These are phyloP conservation scores for Entrophospora sp. DNA, from an alignment of 192 early-diverging fungal genomes.

Conservation along the genomic window DNA sequence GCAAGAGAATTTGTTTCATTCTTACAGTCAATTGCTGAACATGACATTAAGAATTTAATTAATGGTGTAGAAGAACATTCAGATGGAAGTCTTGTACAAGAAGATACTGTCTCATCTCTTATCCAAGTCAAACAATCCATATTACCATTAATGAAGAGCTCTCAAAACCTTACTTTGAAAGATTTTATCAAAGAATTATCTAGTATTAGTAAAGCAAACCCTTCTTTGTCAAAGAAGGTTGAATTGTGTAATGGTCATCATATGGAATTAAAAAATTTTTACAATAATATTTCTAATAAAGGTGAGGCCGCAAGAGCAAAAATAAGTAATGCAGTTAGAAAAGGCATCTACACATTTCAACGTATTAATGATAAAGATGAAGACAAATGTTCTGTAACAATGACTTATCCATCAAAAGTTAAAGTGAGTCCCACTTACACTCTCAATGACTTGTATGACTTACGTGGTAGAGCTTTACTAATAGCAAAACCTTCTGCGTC, in stretches of 20 bases:
- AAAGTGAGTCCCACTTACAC: background rate
- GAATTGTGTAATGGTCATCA: slow-evolving; percentile 5
- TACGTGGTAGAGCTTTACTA: slow-evolving; percentile 18
- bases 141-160: background rate
- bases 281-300: slow-evolving; percentile 8
- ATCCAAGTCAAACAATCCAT: slow-evolving; percentile 22
- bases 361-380: background rate
- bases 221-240: slow-evolving; percentile 1
- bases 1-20: background rate
- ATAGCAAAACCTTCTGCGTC: slow-evolving; percentile 7
- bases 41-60: slow-evolving; percentile 22
- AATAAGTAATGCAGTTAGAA: slow-evolving; percentile 14
- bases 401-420: background rate
- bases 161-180: background rate
- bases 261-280: slow-evolving; percentile 15
- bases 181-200: background rate
- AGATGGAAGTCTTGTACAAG: slow-evolving; percentile 16
- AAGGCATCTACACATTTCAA: slow-evolving; percentile 16
- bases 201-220: background rate
- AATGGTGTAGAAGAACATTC: slow-evolving; percentile 21
- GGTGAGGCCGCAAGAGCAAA: slow-evolving; percentile 17
- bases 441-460: slow-evolving; percentile 15
- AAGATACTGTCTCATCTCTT: slow-evolving; percentile 16
- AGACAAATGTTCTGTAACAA: slow-evolving; percentile 4
- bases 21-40: background rate